Base-by-base conservation (phyloP, 805 yeast genomes). In the Candida palmyrensis region DNA sequence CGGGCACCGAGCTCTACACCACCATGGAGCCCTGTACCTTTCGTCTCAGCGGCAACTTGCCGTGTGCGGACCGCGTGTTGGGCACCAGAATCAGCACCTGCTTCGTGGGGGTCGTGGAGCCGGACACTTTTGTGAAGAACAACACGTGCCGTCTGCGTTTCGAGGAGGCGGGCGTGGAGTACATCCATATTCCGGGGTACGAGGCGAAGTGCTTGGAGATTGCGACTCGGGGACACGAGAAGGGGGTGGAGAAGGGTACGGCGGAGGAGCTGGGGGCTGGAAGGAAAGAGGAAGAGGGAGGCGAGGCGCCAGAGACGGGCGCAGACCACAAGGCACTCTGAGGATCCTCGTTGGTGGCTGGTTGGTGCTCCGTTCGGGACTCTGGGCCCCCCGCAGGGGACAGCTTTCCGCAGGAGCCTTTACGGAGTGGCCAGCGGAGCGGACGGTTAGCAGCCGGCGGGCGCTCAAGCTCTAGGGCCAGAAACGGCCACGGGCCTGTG, bases 21-120 rank as follows among this genome's bases (percentile, higher is more conserved):
- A 87, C 97, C 0, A 92, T 92, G 97, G 98, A 92, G 51, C 98
- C 98, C 1, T 92, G 98, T 53, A 79, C 95, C 5, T 73, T 75
- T 36, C 68, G 98, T 34, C 62, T 90, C 21, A 87, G 96, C 51
- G 97, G 97, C 0, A 89, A 90, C 44, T 48, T 68, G 32, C 96
- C 98, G 0, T 92, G 98, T 57, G 79, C 77, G 2, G 88, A 88
- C 40, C 69, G 97, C 18, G 77, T 92, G 5, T 49, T 89, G 31
- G 68, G 61, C 3, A 55, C 76, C 0, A 44, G 49, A 6, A 80
- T 90, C 39, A 68, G 65, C 14, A 76, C 92, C 0, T 89, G 89
- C 17, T 87, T 82, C 61, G 96, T 90, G 4, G 98, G 97, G 1
- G 92, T 88, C 1, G 52, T 79, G 41, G 98, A 92, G 57, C 98